phyloP scores from a whole-genome alignment of 2,329 filamentous ascomycete species.

The Cytospora chrysosperma region DNA sequence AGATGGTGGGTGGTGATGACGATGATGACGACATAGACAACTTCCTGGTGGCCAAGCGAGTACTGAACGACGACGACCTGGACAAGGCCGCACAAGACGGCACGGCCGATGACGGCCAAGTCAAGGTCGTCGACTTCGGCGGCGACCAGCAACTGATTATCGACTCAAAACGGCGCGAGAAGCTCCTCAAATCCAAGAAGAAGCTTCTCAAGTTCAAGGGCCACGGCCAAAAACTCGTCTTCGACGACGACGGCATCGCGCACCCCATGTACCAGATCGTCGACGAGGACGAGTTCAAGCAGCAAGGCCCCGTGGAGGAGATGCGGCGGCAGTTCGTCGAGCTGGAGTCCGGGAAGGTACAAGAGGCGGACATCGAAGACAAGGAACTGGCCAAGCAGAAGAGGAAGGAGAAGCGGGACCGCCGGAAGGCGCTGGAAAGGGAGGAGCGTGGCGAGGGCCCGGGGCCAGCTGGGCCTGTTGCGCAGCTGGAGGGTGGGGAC shows the following conservation, averaged over 20 bases:
- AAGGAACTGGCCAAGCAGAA: conserved; percentile 79
- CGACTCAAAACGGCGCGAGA: conserved; percentile 93
- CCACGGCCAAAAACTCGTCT: conserved; percentile 80
- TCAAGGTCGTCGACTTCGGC: conserved; percentile 65
- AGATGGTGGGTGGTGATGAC: conserved; percentile 61
- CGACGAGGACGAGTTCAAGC: conserved; percentile 76
- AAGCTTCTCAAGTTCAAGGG: conserved; percentile 89
- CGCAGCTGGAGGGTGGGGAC: conserved; percentile 35
- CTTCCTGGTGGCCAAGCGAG: conserved; percentile 86
- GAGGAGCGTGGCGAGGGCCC: conserved; percentile 46
- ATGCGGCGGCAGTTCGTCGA: conserved; percentile 79
- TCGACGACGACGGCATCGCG: conserved; percentile 86
- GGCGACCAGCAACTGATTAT: conserved; percentile 74
- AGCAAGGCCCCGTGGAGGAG: conserved; percentile 70
- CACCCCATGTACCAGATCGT: conserved; percentile 87
- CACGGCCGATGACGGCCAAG: conserved; percentile 37
- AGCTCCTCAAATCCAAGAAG: conserved; percentile 93
- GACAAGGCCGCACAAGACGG: conserved; percentile 49
- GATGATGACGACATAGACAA: conserved; percentile 66
- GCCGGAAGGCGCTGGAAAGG: conserved; percentile 65
- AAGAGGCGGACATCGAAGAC: conserved; percentile 75
- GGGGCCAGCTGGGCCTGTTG: conserved; percentile 29
- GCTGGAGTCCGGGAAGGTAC: conserved; percentile 68
- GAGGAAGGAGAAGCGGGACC: conserved; percentile 72
- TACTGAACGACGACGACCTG: conserved; percentile 70